Evolutionary conservation across 2,329 filamentous ascomycete genomes (phyloP).

Genomic region (Sodiomyces alkalinus): DNA sequence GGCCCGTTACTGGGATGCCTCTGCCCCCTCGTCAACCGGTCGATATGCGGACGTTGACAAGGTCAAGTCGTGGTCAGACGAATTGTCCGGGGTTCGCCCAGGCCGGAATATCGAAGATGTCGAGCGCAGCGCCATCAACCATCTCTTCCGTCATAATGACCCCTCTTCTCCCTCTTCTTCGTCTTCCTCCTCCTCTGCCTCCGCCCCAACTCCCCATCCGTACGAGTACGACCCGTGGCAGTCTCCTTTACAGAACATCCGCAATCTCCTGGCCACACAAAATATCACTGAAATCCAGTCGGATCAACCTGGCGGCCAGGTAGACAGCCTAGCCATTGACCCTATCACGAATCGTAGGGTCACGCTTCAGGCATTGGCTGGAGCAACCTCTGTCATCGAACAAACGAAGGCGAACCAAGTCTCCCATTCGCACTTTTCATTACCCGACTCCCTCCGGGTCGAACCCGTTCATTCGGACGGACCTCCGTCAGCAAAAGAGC

Average conservation of each 20-base stretch:
- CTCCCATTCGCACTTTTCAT: background rate
- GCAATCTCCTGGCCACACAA: conserved; percentile 16
- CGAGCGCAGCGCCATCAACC: conserved; percentile 27
- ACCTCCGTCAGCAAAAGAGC: conserved; percentile 18
- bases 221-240: conserved; percentile 14
- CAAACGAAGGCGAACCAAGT: too few relatives aligned
- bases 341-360: conserved; percentile 44
- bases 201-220: too few relatives aligned
- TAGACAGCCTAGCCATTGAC: conserved; percentile 38
- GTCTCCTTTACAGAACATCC: conserved; percentile 17
- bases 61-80: conserved; percentile 20
- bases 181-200: too few relatives aligned
- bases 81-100: conserved; percentile 20
- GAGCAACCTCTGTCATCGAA: too few relatives aligned
- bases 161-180: too few relatives aligned
- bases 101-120: conserved; percentile 27
- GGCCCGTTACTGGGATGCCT: conserved; percentile 22
- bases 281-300: too few relatives aligned
- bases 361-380: too few relatives aligned
- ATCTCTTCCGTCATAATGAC: conserved; percentile 28
- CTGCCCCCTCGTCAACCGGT: conserved; percentile 12
- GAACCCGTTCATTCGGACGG: conserved; percentile 17
- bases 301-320: too few relatives aligned
- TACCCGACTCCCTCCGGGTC: conserved; percentile 1
- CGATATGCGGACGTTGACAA: conserved; percentile 21